These are phyloP conservation scores for Xylaria sp. DNA, from an alignment of 2,329 filamentous ascomycete species.

Conservation along the genomic window DNA sequence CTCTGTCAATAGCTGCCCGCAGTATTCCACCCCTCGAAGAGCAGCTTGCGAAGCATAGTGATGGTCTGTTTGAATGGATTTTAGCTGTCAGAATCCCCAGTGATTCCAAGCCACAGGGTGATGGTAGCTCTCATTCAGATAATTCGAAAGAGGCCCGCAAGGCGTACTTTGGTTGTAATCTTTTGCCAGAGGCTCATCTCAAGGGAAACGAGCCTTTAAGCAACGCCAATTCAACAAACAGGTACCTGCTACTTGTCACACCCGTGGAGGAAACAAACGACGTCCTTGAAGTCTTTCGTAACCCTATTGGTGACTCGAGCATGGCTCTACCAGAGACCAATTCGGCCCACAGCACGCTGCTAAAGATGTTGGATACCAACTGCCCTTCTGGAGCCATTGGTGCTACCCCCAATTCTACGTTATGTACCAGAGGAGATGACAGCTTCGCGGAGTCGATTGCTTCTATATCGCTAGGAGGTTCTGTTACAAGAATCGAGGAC, in stretches of 20 bases:
- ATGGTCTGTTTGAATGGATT: slow-evolving; percentile 49
- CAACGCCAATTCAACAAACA: slow-evolving; percentile 50
- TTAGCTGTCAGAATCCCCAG: slow-evolving; percentile 41
- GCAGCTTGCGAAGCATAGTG: slow-evolving; percentile 49
- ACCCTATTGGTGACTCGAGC: slow-evolving; percentile 25
- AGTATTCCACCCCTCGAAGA: slow-evolving; percentile 46
- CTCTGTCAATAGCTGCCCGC: slow-evolving; percentile 46
- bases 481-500: slow-evolving; percentile 67
- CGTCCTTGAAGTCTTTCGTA: slow-evolving; percentile 36
- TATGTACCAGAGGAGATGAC: slow-evolving; percentile 48
- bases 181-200: slow-evolving; percentile 55
- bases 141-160: slow-evolving; percentile 41
- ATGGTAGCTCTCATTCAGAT: slow-evolving; percentile 37
- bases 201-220: slow-evolving; percentile 41
- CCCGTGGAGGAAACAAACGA: slow-evolving; percentile 45
- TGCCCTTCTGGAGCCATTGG: slow-evolving; percentile 30
- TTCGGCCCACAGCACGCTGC: slow-evolving; percentile 35
- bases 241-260: slow-evolving; percentile 57
- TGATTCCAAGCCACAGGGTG: slow-evolving; percentile 26
- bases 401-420: slow-evolving; percentile 38
- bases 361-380: slow-evolving; percentile 28
- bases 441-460: slow-evolving; percentile 54
- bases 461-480: slow-evolving; percentile 49
- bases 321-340: slow-evolving; percentile 41
- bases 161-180: slow-evolving; percentile 64